These are phyloP conservation scores for Talaromyces ruber DNA, from an alignment of 495 filamentous ascomycete species.

Conservation along the genomic window DNA sequence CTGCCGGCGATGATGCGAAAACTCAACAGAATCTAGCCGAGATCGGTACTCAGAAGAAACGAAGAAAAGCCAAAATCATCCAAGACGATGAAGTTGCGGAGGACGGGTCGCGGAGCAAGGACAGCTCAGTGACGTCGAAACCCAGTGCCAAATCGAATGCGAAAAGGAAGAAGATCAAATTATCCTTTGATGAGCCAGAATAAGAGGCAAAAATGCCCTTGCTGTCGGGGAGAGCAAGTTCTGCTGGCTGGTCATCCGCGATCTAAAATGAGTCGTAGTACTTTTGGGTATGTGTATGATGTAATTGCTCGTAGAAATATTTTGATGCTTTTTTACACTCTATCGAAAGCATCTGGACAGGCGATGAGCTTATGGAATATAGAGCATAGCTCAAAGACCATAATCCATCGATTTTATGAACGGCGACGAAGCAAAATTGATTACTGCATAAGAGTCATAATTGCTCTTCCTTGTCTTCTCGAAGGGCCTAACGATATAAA, in stretches of 20 bases:
- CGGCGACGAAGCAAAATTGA: not conserved
- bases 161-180: constrained; percentile 40
- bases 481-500: not conserved
- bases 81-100: constrained; percentile 22
- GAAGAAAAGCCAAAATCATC: constrained; percentile 36
- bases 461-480: not conserved
- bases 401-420: not conserved
- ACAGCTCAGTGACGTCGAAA: constrained; percentile 5
- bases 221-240: not conserved
- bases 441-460: constrained; percentile 4
- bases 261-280: not conserved
- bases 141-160: constrained; percentile 31
- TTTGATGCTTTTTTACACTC: not conserved
- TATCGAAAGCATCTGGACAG: not conserved
- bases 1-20: constrained; percentile 2
- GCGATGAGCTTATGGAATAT: not conserved
- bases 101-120: constrained; percentile 17
- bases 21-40: constrained; percentile 32
- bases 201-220: not conserved
- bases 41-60: constrained; percentile 33
- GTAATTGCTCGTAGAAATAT: not conserved
- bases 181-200: constrained; percentile 32
- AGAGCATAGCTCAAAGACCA: no score
- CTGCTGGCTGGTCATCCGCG: not conserved
- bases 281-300: not conserved